These are phyloP conservation scores for Trametes gibbosa DNA, from an alignment of 768 basidiomycete genomes.

Conservation along the genomic window DNA sequence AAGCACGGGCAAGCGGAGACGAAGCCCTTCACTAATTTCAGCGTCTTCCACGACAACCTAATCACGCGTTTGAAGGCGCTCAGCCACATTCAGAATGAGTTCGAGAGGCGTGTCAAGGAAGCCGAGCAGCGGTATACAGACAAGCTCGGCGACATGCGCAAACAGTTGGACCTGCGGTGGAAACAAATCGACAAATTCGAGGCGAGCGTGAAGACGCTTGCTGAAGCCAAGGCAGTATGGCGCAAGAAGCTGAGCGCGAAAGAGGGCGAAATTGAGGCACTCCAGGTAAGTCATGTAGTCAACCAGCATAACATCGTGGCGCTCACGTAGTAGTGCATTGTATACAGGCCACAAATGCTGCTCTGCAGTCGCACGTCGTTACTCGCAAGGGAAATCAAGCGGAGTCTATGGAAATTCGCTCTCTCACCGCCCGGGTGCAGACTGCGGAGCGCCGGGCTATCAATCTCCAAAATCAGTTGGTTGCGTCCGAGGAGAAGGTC, in stretches of 20 bases:
- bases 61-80: slow-evolving; percentile 83
- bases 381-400: slow-evolving; percentile 48
- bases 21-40: slow-evolving; percentile 91
- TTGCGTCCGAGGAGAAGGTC: slow-evolving; percentile 82
- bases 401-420: slow-evolving; percentile 68
- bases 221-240: slow-evolving; percentile 81
- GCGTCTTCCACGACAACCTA: slow-evolving; percentile 92
- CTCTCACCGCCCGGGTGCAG: slow-evolving; percentile 67
- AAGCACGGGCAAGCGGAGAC: slow-evolving; percentile 76
- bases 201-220: slow-evolving; percentile 73
- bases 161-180: slow-evolving; percentile 86
- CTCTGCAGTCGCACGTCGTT: slow-evolving; percentile 70
- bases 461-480: slow-evolving; percentile 79
- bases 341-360: slow-evolving; percentile 64
- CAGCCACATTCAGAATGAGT: slow-evolving; percentile 79
- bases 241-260: slow-evolving; percentile 76
- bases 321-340: neutral
- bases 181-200: slow-evolving; percentile 92
- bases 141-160: slow-evolving; percentile 73
- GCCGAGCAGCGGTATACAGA: slow-evolving; percentile 71
- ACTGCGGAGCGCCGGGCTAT: slow-evolving; percentile 88
- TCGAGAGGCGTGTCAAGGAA: slow-evolving; percentile 83
- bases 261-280: slow-evolving; percentile 85
- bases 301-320: neutral
- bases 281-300: slow-evolving; percentile 49